A percentile compares a stretch with the other conserved stretches of the same genome.
phyloP scores from a whole-genome alignment of 441 rosid species.

The Bruguiera hainesii region DNA sequence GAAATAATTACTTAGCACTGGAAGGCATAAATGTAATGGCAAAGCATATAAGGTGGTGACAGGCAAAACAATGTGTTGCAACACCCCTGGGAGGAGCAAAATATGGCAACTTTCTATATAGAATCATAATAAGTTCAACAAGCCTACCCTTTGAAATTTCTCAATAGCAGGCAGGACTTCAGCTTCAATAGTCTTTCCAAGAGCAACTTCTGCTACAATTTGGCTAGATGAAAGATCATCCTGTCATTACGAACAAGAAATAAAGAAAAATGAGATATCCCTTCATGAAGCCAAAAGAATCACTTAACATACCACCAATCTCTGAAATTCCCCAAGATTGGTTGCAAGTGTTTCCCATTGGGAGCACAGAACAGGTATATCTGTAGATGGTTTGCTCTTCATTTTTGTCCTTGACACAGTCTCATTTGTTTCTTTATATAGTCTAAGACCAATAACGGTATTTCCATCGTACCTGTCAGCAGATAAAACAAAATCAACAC shows the following conservation, averaged over 20 bases:
- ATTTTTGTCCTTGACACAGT: conserved; percentile 25
- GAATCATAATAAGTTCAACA: conserved; percentile 4
- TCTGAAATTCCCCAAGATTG: conserved; percentile 57
- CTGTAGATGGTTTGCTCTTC: conserved; percentile 33
- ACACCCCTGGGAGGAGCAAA: no score
- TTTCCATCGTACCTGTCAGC: conserved; percentile 67
- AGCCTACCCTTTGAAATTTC: conserved; percentile 57
- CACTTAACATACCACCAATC: conserved; percentile 45
- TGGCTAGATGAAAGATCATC: conserved; percentile 58
- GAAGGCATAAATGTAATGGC: conserved; percentile 6
- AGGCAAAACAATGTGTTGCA: conserved; percentile 3
- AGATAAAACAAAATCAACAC: conserved; percentile 18
- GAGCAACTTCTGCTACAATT: conserved; percentile 42
- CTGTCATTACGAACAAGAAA: conserved; percentile 39
- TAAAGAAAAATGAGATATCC: conserved; percentile 13
- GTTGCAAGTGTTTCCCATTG: conserved; percentile 84
- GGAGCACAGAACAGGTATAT: conserved; percentile 24
- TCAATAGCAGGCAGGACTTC: conserved; percentile 53
- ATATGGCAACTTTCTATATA: background rate
- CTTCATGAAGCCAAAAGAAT: conserved; percentile 14
- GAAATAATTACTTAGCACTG: conserved; percentile 1
- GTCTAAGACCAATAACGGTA: conserved; percentile 59
- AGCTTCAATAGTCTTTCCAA: conserved; percentile 47
- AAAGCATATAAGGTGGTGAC: background rate
- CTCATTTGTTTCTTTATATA: conserved; percentile 56